Evolutionary conservation across 352 stramenopile genomes (phyloP).

Genomic region (Globisporangium recalcitrans): DNA sequence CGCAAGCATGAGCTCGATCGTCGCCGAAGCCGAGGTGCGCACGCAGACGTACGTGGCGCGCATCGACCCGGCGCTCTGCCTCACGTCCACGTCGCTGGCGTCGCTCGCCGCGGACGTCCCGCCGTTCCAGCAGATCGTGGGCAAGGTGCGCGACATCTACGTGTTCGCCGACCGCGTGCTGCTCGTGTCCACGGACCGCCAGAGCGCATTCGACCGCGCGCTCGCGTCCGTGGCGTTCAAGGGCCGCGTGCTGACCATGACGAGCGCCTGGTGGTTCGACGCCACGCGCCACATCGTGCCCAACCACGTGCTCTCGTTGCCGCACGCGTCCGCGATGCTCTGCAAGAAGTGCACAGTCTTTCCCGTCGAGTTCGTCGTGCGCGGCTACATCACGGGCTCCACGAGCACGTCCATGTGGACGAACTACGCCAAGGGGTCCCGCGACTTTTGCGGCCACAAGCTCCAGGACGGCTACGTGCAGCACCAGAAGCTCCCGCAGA

Average conservation of each 20-base stretch:
- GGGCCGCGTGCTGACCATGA: constrained; percentile 95
- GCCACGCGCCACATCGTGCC: constrained; percentile 94
- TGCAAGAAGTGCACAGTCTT: constrained; percentile 96
- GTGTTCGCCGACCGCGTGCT: constrained; percentile 85
- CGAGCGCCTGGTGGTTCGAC: constrained; percentile 95
- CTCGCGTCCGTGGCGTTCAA: constrained; percentile 97
- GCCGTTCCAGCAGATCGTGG: constrained; percentile 55
- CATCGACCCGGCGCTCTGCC: constrained; percentile 38
- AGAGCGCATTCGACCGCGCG: constrained; percentile 97
- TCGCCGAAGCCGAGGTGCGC: constrained; percentile 52
- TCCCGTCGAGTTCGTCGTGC: constrained; percentile 98
- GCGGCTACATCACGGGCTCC: constrained; percentile 95
- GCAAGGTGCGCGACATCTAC: constrained; percentile 93
- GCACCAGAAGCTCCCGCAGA: constrained; percentile 94
- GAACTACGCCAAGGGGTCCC: constrained; percentile 95
- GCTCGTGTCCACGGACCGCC: constrained; percentile 97
- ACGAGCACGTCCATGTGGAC: constrained; percentile 99
- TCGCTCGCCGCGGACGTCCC: constrained; percentile 29
- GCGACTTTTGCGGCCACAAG: constrained; percentile 95
- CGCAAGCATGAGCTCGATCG: constrained; percentile 34
- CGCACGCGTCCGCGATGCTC: constrained; percentile 94
- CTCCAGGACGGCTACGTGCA: constrained; percentile 94
- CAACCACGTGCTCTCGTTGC: constrained; percentile 95
- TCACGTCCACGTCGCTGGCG: constrained; percentile 59
- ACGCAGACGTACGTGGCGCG: constrained; percentile 63